Base-by-base conservation (phyloP, 331 rosid genomes). In the Acacia pycnantha region DNA sequence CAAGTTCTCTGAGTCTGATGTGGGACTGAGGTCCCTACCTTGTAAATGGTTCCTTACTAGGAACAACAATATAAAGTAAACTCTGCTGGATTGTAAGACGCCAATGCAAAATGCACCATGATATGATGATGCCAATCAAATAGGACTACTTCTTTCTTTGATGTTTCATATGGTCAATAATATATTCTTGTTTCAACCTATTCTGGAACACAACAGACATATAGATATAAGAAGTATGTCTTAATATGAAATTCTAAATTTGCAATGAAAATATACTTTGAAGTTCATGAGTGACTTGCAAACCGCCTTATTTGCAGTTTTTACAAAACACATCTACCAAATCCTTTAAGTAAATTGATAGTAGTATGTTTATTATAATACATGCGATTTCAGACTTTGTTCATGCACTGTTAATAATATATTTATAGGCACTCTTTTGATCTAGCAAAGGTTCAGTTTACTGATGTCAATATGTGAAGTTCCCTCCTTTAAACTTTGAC, bases 401-500 rank as follows among this genome's bases (percentile, higher is more conserved):
- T n/a, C n/a, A 16, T 33, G 59, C 29, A 61, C n/a, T 15, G 35
- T 56, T 48, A 10, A 46, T 47, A 41, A 78, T 44, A 80, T 35
- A 83, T 53, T 53, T 41, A 46, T 29, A 40, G 56, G 53, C 82
- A 6, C 81, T 35, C 68, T 62, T 68, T 40, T 77, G 44, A 44
- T 16, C 62, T n/a, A 21, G 43, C 71, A 74, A 31, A 75, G 16
- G 44, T 79, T 74, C 50, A 71, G 82, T 77, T 67, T 65, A 58
- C 67, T 61, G 27, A 78, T 85, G 53, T 87, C 46, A 81, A 18
- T 64, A 73, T 78, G 27, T 51, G 54, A 47, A 79, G 53, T 77
- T 70, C 78, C 85, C 79, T 87, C 59, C 70, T 81, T 62, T 56
- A 66, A 73, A 35, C 37, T 64, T 68, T 56, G 70, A 73, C 18